A percentile compares a stretch with the other conserved stretches of the same genome.
Evolutionary conservation across 2,329 filamentous ascomycete genomes (phyloP).

Genomic region (Phyllosticta paracitricarpa): DNA sequence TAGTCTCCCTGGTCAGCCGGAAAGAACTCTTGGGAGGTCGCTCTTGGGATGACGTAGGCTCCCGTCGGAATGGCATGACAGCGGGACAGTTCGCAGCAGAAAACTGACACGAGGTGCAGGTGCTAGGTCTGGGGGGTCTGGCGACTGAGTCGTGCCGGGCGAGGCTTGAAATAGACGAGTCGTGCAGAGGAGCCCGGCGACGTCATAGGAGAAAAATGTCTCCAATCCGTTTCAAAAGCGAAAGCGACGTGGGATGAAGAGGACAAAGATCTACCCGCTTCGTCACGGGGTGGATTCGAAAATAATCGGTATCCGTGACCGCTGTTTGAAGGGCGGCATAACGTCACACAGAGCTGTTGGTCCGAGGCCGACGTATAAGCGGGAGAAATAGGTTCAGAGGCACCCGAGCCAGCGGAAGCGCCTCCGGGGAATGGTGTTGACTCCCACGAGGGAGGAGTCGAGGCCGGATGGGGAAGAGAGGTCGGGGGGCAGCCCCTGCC

Average conservation of each 20-base stretch:
- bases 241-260: background rate
- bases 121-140: background rate
- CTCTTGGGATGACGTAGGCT: background rate
- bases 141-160: background rate
- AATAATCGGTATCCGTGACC: background rate
- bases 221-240: background rate
- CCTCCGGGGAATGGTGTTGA: background rate
- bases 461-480: background rate
- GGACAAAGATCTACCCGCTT: background rate
- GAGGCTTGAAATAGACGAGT: background rate
- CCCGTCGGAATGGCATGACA: background rate
- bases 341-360: background rate
- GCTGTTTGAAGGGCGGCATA: background rate
- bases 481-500: background rate
- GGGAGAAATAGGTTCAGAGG: background rate
- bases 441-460: background rate
- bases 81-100: background rate
- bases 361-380: background rate
- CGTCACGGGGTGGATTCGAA: background rate
- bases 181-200: background rate
- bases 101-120: background rate
- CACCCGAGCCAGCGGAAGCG: background rate
- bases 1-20: background rate
- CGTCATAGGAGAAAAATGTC: background rate
- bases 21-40: background rate